Evolutionary conservation across 345 rosid genomes (phyloP).

Genomic region (Acer negundo): DNA sequence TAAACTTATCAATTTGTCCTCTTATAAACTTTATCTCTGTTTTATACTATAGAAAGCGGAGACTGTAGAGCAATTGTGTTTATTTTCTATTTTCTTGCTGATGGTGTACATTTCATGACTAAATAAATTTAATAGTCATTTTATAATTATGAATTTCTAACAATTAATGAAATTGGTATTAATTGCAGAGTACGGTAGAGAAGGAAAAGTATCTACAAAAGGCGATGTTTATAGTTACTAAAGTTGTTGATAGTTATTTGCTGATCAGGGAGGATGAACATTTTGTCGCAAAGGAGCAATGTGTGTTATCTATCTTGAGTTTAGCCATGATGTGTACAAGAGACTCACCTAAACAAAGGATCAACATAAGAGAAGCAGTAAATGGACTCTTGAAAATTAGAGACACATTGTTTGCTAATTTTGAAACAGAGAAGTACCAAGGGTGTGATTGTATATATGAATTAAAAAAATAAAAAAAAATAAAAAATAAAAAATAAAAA

Average conservation of each 20-base stretch:
- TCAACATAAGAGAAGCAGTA: neutral
- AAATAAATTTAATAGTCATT: too few species aligned
- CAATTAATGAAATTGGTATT: neutral
- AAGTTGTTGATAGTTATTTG: neutral
- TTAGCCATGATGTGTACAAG: slow-evolving; percentile 2
- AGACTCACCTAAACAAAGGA: slow-evolving; percentile 1
- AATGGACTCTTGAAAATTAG: neutral
- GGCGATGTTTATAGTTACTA: slow-evolving; percentile 7
- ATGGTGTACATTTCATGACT: too few species aligned
- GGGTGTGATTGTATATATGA: neutral
- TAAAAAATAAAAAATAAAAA: too few species aligned
- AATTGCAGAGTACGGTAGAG: neutral
- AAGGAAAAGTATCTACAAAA: neutral
- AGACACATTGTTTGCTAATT: neutral
- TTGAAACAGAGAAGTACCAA: neutral
- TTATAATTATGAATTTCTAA: neutral
- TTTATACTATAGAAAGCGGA: too few species aligned
- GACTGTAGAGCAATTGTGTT: too few species aligned
- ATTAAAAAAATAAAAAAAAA: too few species aligned
- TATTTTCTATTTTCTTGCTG: too few species aligned
- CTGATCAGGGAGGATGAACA: neutral
- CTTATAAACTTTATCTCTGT: too few species aligned
- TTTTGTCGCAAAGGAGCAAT: neutral
- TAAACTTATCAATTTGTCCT: too few species aligned
- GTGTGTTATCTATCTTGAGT: too few species aligned